Evolutionary conservation across 257 asterid species (phyloP).

Genomic region (Marsdenia floribunda): DNA sequence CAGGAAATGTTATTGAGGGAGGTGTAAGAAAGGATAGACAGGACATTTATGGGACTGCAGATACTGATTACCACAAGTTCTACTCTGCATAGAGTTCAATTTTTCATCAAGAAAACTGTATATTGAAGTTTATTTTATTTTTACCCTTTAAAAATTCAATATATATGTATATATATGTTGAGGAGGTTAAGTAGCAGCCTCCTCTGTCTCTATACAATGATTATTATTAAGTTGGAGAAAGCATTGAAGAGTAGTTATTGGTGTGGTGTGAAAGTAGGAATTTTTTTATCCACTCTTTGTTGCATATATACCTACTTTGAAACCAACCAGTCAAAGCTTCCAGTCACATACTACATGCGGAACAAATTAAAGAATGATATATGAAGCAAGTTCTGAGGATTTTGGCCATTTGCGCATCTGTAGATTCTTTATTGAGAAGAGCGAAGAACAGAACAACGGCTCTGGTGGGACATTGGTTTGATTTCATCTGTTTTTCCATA

Average conservation of each 20-base stretch:
- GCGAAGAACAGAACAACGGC: neutral
- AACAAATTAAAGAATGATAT: neutral
- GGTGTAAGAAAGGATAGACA: constrained; percentile 11
- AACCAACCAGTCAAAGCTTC: neutral
- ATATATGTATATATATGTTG: too few species aligned
- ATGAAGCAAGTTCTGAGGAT: neutral
- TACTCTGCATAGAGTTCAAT: constrained; percentile 28
- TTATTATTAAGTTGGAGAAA: too few species aligned
- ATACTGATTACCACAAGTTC: constrained; percentile 30
- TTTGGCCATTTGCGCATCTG: neutral
- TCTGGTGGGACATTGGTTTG: constrained; percentile 13
- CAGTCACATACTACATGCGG: neutral
- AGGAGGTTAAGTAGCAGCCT: too few species aligned
- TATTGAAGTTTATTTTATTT: neutral
- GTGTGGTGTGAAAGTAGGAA: too few species aligned
- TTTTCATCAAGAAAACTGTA: neutral
- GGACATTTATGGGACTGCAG: constrained; percentile 25
- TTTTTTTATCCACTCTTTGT: too few species aligned
- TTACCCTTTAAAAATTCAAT: too few species aligned
- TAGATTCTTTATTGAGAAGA: neutral
- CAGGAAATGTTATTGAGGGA: constrained; percentile 24
- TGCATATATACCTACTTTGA: too few species aligned
- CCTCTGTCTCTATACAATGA: too few species aligned
- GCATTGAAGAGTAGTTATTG: too few species aligned
- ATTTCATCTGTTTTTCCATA: constrained; percentile 16